Base-by-base conservation (phyloP, 2,329 filamentous ascomycete species). In the Fonsecaea nubica region DNA sequence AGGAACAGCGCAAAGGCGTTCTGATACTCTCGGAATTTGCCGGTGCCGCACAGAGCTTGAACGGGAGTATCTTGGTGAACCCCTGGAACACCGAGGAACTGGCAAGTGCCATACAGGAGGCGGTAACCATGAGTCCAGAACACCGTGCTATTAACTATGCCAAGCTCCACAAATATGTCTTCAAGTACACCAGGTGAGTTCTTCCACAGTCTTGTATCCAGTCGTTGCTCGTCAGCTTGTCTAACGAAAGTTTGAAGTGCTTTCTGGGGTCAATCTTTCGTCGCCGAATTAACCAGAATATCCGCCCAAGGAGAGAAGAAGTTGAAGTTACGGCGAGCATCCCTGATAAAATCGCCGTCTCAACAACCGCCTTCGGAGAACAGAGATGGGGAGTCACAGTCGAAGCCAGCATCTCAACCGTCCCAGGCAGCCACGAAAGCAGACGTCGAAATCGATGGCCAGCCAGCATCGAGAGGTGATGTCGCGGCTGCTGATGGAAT, bases 41-140 rank as follows among this genome's bases (percentile, higher is more conserved):
- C 0, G 95, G 95, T 52, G 95, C 95, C 7, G 94, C 95, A 0
- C 95, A 98, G 80, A 95, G 91, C 69, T 85, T 99, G 65, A 97
- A 96, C 72, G 94, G 94, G 67, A 93, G 92, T 73, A 84, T 98
- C 59, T 93, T 98, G 62, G 92, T 98, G 75, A 99, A 99, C 79
- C 95, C 95, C 0, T 99, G 95, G 95, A 98, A 98, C 78, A 97
- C 93, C 0, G 93, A 97, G 76, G 94, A 98, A 78, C 84, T 98
- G 42, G 93, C 94, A 48, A 92, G 93, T 74, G 92, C 93, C 5
- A 93, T 98, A 72, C 91, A 97, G 78, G 93, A 97, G 72, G 92
- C 94, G n/a, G 93, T 98, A 52, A 97, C 93, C 62, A 97, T 98
- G 92, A 90, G 90, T 61, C 88, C 93, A 18, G 93, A 97, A 79